Percentiles rank a stretch among this genome's conserved stretches.
Conservation (phyloP, 495 filamentous ascomycete species). For the Penicillium bovifimosum region DNA sequence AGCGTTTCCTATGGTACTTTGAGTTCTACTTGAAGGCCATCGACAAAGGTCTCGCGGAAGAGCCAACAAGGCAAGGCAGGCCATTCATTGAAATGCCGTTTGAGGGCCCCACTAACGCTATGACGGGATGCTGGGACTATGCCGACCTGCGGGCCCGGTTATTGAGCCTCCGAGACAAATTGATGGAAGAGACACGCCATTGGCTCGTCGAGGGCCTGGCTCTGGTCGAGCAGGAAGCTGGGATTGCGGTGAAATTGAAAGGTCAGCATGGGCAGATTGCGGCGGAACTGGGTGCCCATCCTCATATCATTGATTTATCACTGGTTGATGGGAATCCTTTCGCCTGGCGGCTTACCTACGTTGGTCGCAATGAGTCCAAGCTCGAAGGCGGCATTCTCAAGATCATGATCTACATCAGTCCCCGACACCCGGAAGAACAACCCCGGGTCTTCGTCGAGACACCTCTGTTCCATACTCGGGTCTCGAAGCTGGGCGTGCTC, state of each 20-base stretch:
- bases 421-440: constrained; percentile 88
- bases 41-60: constrained; percentile 46
- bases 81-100: constrained; percentile 78
- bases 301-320: constrained; percentile 64
- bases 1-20: constrained; percentile 93
- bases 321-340: constrained; percentile 58
- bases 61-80: constrained; percentile 48
- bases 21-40: constrained; percentile 75
- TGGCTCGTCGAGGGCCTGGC: constrained; percentile 68
- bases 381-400: constrained; percentile 87
- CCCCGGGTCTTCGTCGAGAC: constrained; percentile 80
- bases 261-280: constrained; percentile 81
- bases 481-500: constrained; percentile 68
- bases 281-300: constrained; percentile 62
- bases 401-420: constrained; percentile 74
- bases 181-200: constrained; percentile 64
- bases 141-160: constrained; percentile 64
- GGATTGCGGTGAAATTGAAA: constrained; percentile 73
- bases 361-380: constrained; percentile 88
- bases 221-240: constrained; percentile 59
- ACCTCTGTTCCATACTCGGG: constrained; percentile 80
- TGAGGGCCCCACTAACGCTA: constrained; percentile 69
- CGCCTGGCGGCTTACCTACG: constrained; percentile 65
- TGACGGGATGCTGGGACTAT: constrained; percentile 88
- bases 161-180: constrained; percentile 52